Evolutionary conservation across 371 early-diverging fungal species (phyloP), one percentile per base, ranked within the genome.

Genomic region (Rhizopus arrhizus): DNA sequence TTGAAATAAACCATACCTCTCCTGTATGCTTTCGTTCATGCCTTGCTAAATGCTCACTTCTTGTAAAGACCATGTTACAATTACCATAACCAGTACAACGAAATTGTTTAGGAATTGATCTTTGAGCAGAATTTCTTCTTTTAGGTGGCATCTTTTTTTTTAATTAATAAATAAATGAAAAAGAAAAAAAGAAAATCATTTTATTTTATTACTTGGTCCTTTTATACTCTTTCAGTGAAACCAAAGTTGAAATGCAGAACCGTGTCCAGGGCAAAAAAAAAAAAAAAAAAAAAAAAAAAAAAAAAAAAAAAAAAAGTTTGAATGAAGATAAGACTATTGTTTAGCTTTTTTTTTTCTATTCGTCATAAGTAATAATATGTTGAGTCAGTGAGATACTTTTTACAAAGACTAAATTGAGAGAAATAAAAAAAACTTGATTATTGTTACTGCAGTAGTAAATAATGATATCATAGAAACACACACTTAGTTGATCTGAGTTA

Each of bases 21-120:
- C 85, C 85, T 31, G 85, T 85, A 53, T 85, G 85, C 43, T 85
- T 85, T 68, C 81, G 69, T 53, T 77, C 75, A 46, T 81, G 81
- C 42, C 81, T 69, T 3, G 79, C 79, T 53, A 81, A 69, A 70
- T 81, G 81, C 16, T 81, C 81, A 38, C 81, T 81, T 51, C 81
- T 63, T 12, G 81, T 81, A 46, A 81, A 81, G 6, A 81, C 80
- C 82, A 81, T 81, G 34, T 77, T 73, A 48, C 81, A 81, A 45
- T 77, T 71, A 35, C 77, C 77, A 49, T 73, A 81, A 15, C 79
- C 81, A 15, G 75, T 72, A 53, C 81, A 81, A 36, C 65, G 70
- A 45, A 81, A 81, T 28, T 73, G 69, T 56, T 78, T 81, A 33
- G 79, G 77, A 0, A 45, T n/a, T 2, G 60, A 28, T 56, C 58